A percentile compares a stretch with the other conserved stretches of the same genome.
These are phyloP conservation scores for Mayamaea pseudoterrestris DNA, from an alignment of 108 stramenopile species.

Conservation along the genomic window DNA sequence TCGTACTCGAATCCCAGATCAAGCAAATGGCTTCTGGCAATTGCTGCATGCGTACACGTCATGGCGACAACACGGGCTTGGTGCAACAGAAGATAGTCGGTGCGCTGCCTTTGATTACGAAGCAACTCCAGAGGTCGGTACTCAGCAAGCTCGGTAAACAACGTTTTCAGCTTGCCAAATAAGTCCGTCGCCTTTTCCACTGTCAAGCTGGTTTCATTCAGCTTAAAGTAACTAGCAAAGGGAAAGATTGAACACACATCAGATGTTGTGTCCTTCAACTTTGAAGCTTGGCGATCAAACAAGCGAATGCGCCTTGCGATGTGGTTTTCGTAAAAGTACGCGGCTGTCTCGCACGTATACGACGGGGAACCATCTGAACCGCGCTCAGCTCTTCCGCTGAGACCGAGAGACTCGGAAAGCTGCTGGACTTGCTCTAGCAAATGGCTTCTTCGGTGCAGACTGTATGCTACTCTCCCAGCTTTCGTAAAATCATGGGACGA, in stretches of 20 bases:
- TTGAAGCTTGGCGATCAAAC: slow-evolving; percentile 18
- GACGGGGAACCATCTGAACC: slow-evolving; percentile 69
- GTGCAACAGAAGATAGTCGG: slow-evolving; percentile 91
- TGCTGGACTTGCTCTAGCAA: slow-evolving; percentile 83
- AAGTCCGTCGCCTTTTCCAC: slow-evolving; percentile 29
- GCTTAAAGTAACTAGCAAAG: slow-evolving; percentile 40
- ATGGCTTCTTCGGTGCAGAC: slow-evolving; percentile 62
- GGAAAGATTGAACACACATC: slow-evolving; percentile 39
- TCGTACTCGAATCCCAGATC: slow-evolving; percentile 94
- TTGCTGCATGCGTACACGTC: slow-evolving; percentile 99
- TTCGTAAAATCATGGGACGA: slow-evolving; percentile 85
- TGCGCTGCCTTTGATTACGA: slow-evolving; percentile 81
- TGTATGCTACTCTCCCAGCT: slow-evolving; percentile 81
- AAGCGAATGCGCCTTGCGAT: slow-evolving; percentile 37
- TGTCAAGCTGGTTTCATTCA: slow-evolving; percentile 10
- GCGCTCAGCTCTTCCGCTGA: slow-evolving; percentile 62
- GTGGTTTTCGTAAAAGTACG: slow-evolving; percentile 72
- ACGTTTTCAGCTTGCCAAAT: slow-evolving; percentile 32
- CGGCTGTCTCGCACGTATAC: slow-evolving; percentile 93
- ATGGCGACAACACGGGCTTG: slow-evolving; percentile 95
- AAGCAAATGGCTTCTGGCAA: slow-evolving; percentile 81
- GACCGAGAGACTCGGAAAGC: slow-evolving; percentile 75
- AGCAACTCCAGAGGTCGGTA: slow-evolving; percentile 95
- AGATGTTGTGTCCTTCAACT: slow-evolving; percentile 5
- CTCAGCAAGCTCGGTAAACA: slow-evolving; percentile 85